A percentile compares a stretch with the other conserved stretches of the same genome.
phyloP scores from a whole-genome alignment of 345 rosid species.

The Cardamine resedifolia region DNA sequence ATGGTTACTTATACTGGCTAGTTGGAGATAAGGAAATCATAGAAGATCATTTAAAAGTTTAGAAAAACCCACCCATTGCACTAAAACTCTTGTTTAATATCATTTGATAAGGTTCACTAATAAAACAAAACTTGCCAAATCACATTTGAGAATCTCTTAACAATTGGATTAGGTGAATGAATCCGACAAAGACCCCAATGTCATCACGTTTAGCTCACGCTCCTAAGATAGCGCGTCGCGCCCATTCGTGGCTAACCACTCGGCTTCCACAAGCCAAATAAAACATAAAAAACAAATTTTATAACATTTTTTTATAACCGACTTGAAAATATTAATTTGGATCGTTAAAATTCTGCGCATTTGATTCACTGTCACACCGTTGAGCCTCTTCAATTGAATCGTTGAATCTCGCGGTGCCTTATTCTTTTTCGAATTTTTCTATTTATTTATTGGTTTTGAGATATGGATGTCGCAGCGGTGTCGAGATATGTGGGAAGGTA shows the following conservation, averaged over 20 bases:
- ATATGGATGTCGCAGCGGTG: conserved; percentile 31
- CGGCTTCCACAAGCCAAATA: conserved; percentile 23
- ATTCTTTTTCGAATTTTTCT: not conserved
- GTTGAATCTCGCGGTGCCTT: conserved; percentile 18
- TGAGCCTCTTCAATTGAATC: conserved; percentile 18
- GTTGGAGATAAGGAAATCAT: not conserved
- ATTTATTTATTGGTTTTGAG: not conserved
- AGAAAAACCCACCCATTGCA: not conserved
- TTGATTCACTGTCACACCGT: conserved; percentile 5
- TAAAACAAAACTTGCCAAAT: conserved; percentile 4
- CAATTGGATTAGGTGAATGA: conserved; percentile 14
- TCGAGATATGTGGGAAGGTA: conserved; percentile 24
- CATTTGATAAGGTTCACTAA: not conserved
- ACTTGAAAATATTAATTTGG: not conserved
- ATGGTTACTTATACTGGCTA: not conserved
- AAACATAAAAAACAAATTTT: not conserved
- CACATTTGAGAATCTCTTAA: not conserved
- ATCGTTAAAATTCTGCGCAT: not conserved
- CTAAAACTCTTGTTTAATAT: not conserved
- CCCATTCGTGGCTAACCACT: conserved; percentile 28
- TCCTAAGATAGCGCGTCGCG: not conserved
- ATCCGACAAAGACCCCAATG: conserved; percentile 19
- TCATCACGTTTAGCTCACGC: not conserved
- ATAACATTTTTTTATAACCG: not conserved
- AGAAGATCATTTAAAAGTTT: not conserved